Conservation (phyloP, 768 basidiomycete genomes). For the Boletus bicolor region DNA sequence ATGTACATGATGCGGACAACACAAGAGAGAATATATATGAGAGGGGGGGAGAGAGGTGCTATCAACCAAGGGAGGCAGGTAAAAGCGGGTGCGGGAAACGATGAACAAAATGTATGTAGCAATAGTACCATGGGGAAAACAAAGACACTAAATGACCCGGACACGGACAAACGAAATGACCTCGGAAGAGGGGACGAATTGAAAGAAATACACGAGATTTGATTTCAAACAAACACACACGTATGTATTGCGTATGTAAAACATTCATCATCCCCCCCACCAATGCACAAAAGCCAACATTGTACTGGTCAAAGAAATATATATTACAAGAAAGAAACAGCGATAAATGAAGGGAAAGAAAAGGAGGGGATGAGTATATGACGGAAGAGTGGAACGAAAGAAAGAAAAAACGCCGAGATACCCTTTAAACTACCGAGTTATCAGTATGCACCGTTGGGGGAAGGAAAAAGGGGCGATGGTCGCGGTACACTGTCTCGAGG, state of each 20-base stretch:
- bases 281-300: constrained; percentile 26
- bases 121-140: neutral
- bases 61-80: neutral
- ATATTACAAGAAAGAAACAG: constrained; percentile 24
- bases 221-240: constrained; percentile 14
- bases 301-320: constrained; percentile 26
- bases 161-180: neutral
- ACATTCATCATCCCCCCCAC: constrained; percentile 11
- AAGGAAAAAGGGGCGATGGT: constrained; percentile 39
- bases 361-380: constrained; percentile 10
- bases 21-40: neutral
- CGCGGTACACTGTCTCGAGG: constrained; percentile 47
- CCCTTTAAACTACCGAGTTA: constrained; percentile 4
- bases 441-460: constrained; percentile 36
- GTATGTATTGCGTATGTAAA: constrained; percentile 22
- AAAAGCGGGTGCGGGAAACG: neutral
- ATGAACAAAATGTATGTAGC: neutral
- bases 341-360: constrained; percentile 25
- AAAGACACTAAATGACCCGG: neutral
- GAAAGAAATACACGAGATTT: constrained; percentile 13
- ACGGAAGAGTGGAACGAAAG: neutral
- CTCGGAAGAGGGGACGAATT: neutral
- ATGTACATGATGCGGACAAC: constrained; percentile 3
- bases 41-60: neutral
- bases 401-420: neutral